Evolutionary conservation across 1,284 basidiomycete genomes (phyloP).

Genomic region (Malassezia pachydermatis): DNA sequence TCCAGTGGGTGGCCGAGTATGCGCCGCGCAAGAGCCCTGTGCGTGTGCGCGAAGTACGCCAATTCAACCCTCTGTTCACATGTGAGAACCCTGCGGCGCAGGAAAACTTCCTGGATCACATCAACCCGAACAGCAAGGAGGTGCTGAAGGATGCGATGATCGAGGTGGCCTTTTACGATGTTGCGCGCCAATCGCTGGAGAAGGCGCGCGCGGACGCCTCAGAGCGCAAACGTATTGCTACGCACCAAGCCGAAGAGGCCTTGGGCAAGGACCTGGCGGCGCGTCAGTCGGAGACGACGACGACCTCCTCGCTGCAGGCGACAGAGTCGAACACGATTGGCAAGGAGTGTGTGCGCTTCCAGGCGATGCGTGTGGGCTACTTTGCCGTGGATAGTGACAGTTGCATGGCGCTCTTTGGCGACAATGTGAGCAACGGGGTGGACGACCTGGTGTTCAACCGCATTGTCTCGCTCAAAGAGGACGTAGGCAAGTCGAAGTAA

Average conservation of each 20-base stretch:
- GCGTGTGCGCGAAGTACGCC: constrained; percentile 72
- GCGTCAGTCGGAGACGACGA: not conserved
- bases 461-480: constrained; percentile 91
- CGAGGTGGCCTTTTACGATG: constrained; percentile 77
- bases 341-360: constrained; percentile 88
- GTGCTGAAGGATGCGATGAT: constrained; percentile 69
- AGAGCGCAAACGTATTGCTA: constrained; percentile 51
- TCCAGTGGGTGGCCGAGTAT: constrained; percentile 94
- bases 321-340: constrained; percentile 53
- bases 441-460: constrained; percentile 80
- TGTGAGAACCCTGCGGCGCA: constrained; percentile 73
- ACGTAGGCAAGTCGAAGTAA: constrained; percentile 61
- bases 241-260: constrained; percentile 48
- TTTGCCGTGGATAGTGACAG: constrained; percentile 74
- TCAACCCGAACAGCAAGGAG: constrained; percentile 70
- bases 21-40: constrained; percentile 68
- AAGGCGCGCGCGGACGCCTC: constrained; percentile 62
- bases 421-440: constrained; percentile 54
- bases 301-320: not conserved
- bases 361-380: constrained; percentile 89
- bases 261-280: constrained; percentile 14
- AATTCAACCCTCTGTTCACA: constrained; percentile 90
- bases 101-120: constrained; percentile 63
- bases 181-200: constrained; percentile 62
- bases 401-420: constrained; percentile 23